Percentiles rank a stretch among this genome's conserved stretches.
phyloP scores from a whole-genome alignment of 805 yeast genomes.

The Debaryomyces prosopidis region DNA sequence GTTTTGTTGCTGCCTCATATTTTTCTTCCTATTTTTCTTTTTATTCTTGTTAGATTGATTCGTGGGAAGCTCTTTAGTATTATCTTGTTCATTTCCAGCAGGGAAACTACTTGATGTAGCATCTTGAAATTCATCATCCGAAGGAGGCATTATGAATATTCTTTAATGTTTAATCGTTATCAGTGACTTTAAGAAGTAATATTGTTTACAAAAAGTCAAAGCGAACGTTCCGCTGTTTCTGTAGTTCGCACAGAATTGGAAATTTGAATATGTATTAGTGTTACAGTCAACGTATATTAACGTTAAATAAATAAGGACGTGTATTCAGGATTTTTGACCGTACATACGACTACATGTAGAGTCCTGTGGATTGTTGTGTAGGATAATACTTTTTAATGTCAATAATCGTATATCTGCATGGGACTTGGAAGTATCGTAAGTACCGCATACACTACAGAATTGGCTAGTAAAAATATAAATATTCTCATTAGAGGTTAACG shows the following conservation, averaged over 20 bases:
- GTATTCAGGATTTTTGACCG: too few species aligned
- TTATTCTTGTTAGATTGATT: constrained; percentile 8
- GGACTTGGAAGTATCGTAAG: too few species aligned
- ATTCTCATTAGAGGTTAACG: background rate
- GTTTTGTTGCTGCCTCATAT: constrained; percentile 5
- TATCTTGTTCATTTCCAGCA: constrained; percentile 1
- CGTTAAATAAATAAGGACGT: too few species aligned
- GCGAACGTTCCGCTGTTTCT: background rate
- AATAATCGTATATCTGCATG: too few species aligned
- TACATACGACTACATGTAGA: too few species aligned
- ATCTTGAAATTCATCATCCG: constrained; percentile 24
- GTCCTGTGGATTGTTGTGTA: too few species aligned
- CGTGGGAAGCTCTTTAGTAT: constrained; percentile 1
- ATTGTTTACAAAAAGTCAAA: background rate
- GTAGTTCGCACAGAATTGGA: background rate
- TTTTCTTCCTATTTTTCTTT: constrained; percentile 9
- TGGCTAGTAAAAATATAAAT: background rate
- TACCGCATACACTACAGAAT: too few species aligned
- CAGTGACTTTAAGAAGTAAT: background rate
- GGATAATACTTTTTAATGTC: too few species aligned
- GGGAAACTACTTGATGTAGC: constrained; percentile 8
- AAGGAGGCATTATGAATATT: constrained; percentile 6
- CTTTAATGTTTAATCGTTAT: background rate
- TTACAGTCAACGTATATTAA: too few species aligned
- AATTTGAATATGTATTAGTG: background rate